phyloP scores from a whole-genome alignment of 2,329 filamentous ascomycete species.

The Metarhizium guizhouense region DNA sequence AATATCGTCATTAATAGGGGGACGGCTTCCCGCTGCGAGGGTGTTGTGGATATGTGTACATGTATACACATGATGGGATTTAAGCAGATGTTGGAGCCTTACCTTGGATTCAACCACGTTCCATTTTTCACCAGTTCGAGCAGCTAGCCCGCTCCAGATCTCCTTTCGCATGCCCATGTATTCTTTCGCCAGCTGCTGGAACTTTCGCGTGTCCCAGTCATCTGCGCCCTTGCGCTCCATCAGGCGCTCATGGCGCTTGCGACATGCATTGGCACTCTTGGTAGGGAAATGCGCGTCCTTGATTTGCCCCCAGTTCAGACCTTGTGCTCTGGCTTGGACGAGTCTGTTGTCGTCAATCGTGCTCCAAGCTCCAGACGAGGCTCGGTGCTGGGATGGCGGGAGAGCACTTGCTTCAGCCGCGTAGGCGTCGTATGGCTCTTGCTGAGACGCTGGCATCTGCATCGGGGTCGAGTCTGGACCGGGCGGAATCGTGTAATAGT shows the following conservation, averaged over 20 bases:
- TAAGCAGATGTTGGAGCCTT: not conserved
- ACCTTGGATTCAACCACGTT: constrained; percentile 58
- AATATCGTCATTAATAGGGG: too few relatives aligned
- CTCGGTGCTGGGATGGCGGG: constrained; percentile 41
- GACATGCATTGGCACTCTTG: constrained; percentile 77
- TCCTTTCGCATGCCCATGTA: constrained; percentile 74
- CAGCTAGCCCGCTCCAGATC: constrained; percentile 70
- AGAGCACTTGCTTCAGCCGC: constrained; percentile 22
- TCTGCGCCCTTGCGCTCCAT: constrained; percentile 67
- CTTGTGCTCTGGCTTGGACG: constrained; percentile 60
- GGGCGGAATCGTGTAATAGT: constrained; percentile 30
- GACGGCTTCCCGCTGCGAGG: too few relatives aligned
- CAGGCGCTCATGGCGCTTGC: constrained; percentile 78
- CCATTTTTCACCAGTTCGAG: constrained; percentile 76
- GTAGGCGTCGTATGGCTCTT: constrained; percentile 30
- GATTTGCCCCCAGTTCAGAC: constrained; percentile 78
- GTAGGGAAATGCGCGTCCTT: constrained; percentile 64
- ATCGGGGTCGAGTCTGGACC: constrained; percentile 22
- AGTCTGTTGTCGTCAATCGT: constrained; percentile 66
- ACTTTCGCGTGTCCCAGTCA: constrained; percentile 69
- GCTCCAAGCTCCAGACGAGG: constrained; percentile 62
- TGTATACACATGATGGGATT: too few relatives aligned
- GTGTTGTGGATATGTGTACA: too few relatives aligned
- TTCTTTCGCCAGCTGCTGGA: constrained; percentile 65
- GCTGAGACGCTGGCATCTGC: constrained; percentile 9